These are phyloP conservation scores for Coemansia nantahalensis DNA, from an alignment of 192 early-diverging fungal species.

Conservation along the genomic window DNA sequence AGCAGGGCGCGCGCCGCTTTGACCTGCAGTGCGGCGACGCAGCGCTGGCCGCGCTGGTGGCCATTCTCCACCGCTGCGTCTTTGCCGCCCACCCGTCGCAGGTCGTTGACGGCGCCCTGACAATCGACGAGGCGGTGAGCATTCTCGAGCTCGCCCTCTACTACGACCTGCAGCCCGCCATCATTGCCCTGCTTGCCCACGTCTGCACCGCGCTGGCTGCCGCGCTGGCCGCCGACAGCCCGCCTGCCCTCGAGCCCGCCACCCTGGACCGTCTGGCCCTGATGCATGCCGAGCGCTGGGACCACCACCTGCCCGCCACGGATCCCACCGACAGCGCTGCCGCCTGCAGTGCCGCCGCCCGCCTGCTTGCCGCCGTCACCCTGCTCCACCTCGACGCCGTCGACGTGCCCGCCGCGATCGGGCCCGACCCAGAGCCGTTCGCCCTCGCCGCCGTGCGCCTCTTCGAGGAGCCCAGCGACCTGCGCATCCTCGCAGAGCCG, in stretches of 20 bases:
- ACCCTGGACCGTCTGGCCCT: neutral
- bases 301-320: neutral
- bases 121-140: neutral
- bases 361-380: constrained; percentile 9
- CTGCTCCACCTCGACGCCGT: constrained; percentile 16
- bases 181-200: constrained; percentile 12
- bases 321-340: too few relatives aligned
- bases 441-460: constrained; percentile 1
- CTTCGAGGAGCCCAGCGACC: neutral
- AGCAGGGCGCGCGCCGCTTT: neutral
- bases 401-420: constrained; percentile 8
- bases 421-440: constrained; percentile 4
- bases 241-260: too few relatives aligned
- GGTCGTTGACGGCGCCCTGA: neutral
- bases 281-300: constrained; percentile 10
- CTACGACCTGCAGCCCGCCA: constrained; percentile 24
- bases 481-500: too few relatives aligned
- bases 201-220: constrained; percentile 3
- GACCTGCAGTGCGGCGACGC: constrained; percentile 19
- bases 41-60: constrained; percentile 7
- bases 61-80: constrained; percentile 16
- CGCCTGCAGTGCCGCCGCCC: neutral
- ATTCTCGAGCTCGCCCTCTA: constrained; percentile 19
- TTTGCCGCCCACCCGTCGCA: neutral
- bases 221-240: too few relatives aligned